These are phyloP conservation scores for Peribolospora kevripleyi DNA, from an alignment of 768 basidiomycete genomes.

Conservation along the genomic window DNA sequence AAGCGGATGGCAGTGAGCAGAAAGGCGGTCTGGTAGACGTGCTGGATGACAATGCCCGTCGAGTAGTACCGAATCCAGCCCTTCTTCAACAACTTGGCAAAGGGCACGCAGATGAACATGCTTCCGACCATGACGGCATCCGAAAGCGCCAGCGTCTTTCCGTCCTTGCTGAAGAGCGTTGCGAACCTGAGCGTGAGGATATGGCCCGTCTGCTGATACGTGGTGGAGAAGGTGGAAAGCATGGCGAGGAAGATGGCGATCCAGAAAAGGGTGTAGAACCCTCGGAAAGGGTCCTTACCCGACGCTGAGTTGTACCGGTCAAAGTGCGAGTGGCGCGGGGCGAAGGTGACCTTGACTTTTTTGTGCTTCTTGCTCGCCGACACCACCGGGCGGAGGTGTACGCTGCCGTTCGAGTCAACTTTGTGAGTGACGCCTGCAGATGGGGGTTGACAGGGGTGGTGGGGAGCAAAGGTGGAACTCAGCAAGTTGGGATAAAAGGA, in stretches of 20 bases:
- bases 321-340: conserved; percentile 60
- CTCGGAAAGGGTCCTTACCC: conserved; percentile 37
- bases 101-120: conserved; percentile 54
- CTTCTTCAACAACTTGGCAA: conserved; percentile 41
- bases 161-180: conserved; percentile 65
- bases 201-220: conserved; percentile 48
- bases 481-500: too few relatives aligned
- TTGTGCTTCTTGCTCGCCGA: not conserved
- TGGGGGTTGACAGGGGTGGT: too few relatives aligned
- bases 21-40: conserved; percentile 46
- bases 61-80: conserved; percentile 65
- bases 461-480: too few relatives aligned
- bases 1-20: conserved; percentile 54
- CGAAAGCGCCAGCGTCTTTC: conserved; percentile 50
- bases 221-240: conserved; percentile 31
- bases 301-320: conserved; percentile 54
- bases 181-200: conserved; percentile 60
- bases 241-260: conserved; percentile 48
- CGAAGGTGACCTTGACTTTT: conserved; percentile 31
- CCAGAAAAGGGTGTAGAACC: conserved; percentile 90
- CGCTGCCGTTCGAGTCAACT: too few relatives aligned
- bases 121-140: conserved; percentile 56
- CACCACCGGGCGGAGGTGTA: too few relatives aligned
- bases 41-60: conserved; percentile 53
- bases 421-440: too few relatives aligned